Conservation (phyloP, 1,284 basidiomycete genomes). For the Abortiporus biennis region DNA sequence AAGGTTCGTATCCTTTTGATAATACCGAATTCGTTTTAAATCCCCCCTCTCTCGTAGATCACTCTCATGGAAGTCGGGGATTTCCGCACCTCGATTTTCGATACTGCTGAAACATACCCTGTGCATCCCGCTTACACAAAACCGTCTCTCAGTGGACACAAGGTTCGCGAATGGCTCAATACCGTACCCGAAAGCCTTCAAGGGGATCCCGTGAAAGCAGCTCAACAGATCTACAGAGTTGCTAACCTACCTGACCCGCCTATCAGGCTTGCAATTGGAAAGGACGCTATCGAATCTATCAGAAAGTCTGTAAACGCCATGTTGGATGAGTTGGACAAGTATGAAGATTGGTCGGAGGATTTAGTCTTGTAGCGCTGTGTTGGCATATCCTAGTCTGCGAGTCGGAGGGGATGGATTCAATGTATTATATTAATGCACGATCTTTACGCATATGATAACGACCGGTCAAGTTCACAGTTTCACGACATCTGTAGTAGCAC, state of each 20-base stretch:
- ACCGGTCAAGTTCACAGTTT: too few species aligned
- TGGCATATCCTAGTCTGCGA: too few species aligned
- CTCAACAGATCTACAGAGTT: not conserved
- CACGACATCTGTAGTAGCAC: too few species aligned
- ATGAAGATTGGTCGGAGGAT: constrained; percentile 5
- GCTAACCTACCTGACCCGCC: constrained; percentile 14
- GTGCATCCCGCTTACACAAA: constrained; percentile 8
- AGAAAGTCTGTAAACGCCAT: constrained; percentile 11
- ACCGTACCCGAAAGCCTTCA: constrained; percentile 1
- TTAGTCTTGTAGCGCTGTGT: too few species aligned
- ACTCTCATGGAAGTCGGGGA: constrained; percentile 5
- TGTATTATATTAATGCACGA: too few species aligned
- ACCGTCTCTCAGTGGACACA: not conserved
- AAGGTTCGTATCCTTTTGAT: constrained; percentile 13
- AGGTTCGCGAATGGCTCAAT: not conserved
- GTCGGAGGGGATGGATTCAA: too few species aligned
- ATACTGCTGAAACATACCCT: not conserved
- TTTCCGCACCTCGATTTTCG: constrained; percentile 3
- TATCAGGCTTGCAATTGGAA: constrained; percentile 20
- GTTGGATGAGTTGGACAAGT: constrained; percentile 12
- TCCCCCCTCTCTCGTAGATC: not conserved
- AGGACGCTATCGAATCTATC: constrained; percentile 4
- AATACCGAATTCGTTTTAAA: not conserved
- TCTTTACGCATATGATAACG: too few species aligned
- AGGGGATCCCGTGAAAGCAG: constrained; percentile 3